Evolutionary conservation across 1,284 basidiomycete genomes (phyloP).

Genomic region (Heimioporus retisporus): DNA sequence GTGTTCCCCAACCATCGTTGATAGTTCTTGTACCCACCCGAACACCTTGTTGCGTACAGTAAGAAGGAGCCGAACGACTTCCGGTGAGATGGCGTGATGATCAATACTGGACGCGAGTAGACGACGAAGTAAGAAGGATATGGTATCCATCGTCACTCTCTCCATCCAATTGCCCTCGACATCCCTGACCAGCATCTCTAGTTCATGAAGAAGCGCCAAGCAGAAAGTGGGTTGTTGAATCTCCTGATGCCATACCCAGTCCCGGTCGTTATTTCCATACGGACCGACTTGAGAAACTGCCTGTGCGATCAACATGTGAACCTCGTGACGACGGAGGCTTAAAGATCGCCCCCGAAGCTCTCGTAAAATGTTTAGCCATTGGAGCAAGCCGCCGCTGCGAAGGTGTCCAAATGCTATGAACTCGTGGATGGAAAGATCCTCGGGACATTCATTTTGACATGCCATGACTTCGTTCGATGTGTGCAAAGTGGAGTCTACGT

Average conservation of each 20-base stretch:
- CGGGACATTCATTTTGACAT: conserved; percentile 50
- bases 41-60: conserved; percentile 43
- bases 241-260: conserved; percentile 47
- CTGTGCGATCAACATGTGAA: conserved; percentile 52
- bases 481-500: conserved; percentile 49
- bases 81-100: conserved; percentile 10
- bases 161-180: conserved; percentile 57
- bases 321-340: conserved; percentile 49
- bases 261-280: conserved; percentile 24
- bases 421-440: conserved; percentile 53
- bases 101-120: conserved; percentile 42
- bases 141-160: conserved; percentile 45
- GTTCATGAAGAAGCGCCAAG: conserved; percentile 43
- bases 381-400: conserved; percentile 54
- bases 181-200: conserved; percentile 40
- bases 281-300: conserved; percentile 56
- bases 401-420: conserved; percentile 54
- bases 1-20: conserved; percentile 31
- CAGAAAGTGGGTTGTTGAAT: conserved; percentile 45
- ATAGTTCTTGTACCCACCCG: conserved; percentile 49
- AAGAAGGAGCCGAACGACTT: conserved; percentile 41
- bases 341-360: conserved; percentile 50
- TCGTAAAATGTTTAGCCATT: conserved; percentile 61
- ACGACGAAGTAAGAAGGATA: conserved; percentile 47
- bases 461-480: conserved; percentile 56